phyloP scores from a whole-genome alignment of 805 yeast genomes.

The Metschnikowia hibisci region DNA sequence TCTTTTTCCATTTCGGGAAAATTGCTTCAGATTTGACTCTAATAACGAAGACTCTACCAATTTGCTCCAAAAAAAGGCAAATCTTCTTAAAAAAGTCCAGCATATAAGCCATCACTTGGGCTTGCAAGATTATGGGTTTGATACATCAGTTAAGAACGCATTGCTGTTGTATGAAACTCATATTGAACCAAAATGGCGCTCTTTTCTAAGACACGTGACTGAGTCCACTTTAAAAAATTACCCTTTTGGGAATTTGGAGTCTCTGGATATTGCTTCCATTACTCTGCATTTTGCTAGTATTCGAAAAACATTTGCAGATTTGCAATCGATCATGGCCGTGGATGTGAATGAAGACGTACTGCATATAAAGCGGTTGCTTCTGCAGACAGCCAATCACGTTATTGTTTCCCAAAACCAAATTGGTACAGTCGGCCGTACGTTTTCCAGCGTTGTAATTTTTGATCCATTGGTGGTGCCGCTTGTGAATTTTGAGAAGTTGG shows the following conservation, averaged over 20 bases:
- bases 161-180: slow-evolving; percentile 19
- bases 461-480: not conserved
- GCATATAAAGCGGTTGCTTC: slow-evolving; percentile 5
- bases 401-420: slow-evolving; percentile 7
- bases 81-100: slow-evolving; percentile 11
- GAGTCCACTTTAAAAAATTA: slow-evolving; percentile 3
- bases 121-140: slow-evolving; percentile 15
- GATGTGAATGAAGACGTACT: not conserved
- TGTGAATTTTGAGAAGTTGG: not conserved
- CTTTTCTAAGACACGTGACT: slow-evolving; percentile 9
- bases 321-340: not conserved
- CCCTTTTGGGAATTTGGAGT: slow-evolving; percentile 9
- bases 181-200: slow-evolving; percentile 19
- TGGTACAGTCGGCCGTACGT: not conserved
- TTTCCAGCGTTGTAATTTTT: slow-evolving; percentile 8
- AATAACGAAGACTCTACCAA: not conserved
- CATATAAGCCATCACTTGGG: slow-evolving; percentile 16
- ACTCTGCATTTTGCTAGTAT: slow-evolving; percentile 8
- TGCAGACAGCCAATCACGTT: not conserved
- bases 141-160: slow-evolving; percentile 17
- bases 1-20: slow-evolving; percentile 1
- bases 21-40: slow-evolving; percentile 7
- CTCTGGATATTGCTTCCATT: not conserved
- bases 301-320: slow-evolving; percentile 9
- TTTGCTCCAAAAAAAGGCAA: slow-evolving; percentile 5